phyloP scores from a whole-genome alignment of 2,329 filamentous ascomycete species.

The Cercospora zeae-maydis region DNA sequence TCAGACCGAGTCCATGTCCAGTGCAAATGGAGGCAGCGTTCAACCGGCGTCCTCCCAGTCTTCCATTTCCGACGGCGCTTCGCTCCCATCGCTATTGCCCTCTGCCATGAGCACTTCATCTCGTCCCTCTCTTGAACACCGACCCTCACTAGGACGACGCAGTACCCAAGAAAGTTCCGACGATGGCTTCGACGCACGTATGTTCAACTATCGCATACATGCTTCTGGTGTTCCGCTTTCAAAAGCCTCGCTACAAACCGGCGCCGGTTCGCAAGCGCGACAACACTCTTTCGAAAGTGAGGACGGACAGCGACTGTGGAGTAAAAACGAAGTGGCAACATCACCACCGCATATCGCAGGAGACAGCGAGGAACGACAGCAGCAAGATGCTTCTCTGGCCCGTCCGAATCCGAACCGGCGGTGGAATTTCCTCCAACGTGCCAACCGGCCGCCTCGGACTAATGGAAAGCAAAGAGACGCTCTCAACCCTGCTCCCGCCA shows the following conservation, averaged over 20 bases:
- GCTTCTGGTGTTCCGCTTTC: neutral
- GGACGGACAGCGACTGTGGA: neutral
- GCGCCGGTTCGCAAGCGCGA: neutral
- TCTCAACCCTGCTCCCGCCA: constrained; percentile 10
- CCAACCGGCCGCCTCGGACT: constrained; percentile 42
- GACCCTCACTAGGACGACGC: constrained; percentile 15
- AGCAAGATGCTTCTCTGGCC: neutral
- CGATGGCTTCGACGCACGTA: constrained; percentile 21
- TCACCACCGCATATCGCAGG: neutral
- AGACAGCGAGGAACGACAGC: neutral
- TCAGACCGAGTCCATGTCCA: constrained; percentile 20
- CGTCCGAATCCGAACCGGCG: constrained; percentile 41
- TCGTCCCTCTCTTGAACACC: constrained; percentile 15
- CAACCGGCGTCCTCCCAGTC: constrained; percentile 22
- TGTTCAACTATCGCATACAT: constrained; percentile 18
- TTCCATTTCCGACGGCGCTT: constrained; percentile 24
- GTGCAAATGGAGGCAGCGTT: constrained; percentile 9
- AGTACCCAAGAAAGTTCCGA: constrained; percentile 27
- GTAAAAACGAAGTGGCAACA: neutral
- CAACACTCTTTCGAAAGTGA: neutral
- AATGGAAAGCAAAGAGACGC: constrained; percentile 24
- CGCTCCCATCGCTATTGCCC: constrained; percentile 29
- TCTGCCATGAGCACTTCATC: constrained; percentile 27
- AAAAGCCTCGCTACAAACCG: neutral
- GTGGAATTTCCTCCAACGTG: constrained; percentile 60